Base-by-base conservation (phyloP, 805 yeast genomes). In the Cephaloascus fragrans region DNA sequence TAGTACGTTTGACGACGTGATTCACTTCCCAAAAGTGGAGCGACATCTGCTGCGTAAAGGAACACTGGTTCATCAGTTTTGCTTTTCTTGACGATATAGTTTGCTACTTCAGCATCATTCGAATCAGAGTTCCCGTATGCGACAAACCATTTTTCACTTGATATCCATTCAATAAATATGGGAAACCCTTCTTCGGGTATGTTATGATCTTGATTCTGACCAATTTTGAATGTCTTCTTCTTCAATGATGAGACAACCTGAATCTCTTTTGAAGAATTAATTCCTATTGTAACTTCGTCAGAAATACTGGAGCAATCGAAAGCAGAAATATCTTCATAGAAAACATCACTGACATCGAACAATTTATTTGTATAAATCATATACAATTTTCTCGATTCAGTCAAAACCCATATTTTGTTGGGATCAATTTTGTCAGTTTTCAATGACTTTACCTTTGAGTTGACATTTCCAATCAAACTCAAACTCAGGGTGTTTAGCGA, bases 21-120 rank as follows among this genome's bases (percentile, higher is more conserved):
- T 1, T 67, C 60, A 0, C 69, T 57, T 2, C 80, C 77, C 47
- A 65, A 77, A 0, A 83, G 73, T 3, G 76, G 75, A 1, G 74
- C 64, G 12, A 67, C 62, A 43, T 70, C 80, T 42, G 43, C 59
- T 4, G 68, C 46, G 42, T 64, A 69, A 17, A 46, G 49, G 33
- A 56, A 57, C 9, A 40, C 10, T 40, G 41, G 37, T 1, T 9
- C 6, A 3, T 36, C 37, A 8, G 39, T 37, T 26, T 42, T 43
- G 3, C 38, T 14, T 4, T 26, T 38, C n/a, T 35, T 19, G 3
- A 61, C 34, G 19, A 57, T 49, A 18, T 51, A 48, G 32, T 57
- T 51, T 18, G 53, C 55, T 2, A 54, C 49, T 5, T 47, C 51
- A 19, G 56, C 61, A 9, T 57, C 65, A 0, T 49, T 49, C 4